These are phyloP conservation scores for Clarkia xantiana DNA, from an alignment of 345 rosid species.

Conservation along the genomic window DNA sequence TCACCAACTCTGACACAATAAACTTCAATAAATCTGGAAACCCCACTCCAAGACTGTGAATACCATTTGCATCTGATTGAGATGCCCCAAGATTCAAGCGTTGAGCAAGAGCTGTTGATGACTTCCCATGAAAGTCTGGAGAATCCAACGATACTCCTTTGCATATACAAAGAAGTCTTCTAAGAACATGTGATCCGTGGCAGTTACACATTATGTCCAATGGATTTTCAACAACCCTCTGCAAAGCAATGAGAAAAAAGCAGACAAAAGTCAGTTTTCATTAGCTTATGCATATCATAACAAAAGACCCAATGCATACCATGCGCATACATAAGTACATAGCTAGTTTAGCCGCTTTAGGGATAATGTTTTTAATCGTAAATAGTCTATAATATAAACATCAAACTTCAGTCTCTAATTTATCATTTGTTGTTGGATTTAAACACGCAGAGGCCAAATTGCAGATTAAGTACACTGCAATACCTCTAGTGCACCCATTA, in stretches of 20 bases:
- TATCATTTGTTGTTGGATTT: too few species aligned
- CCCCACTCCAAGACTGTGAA: slow-evolving; percentile 26
- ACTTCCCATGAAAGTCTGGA: slow-evolving; percentile 54
- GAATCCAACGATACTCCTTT: slow-evolving; percentile 72
- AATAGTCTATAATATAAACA: too few species aligned
- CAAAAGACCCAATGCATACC: too few species aligned
- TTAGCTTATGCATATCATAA: background rate
- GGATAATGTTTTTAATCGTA: too few species aligned
- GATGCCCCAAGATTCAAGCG: slow-evolving; percentile 52
- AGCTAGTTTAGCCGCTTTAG: too few species aligned
- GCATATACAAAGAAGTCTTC: slow-evolving; percentile 80
- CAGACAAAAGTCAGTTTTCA: slow-evolving; percentile 1
- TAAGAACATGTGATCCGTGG: slow-evolving; percentile 90
- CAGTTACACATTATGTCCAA: slow-evolving; percentile 63
- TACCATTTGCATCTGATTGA: slow-evolving; percentile 18
- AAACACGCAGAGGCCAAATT: too few species aligned
- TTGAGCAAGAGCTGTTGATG: slow-evolving; percentile 44
- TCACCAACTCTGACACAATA: slow-evolving; percentile 54
- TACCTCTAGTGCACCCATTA: too few species aligned
- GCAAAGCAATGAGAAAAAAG: slow-evolving; percentile 9
- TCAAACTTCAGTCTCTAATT: too few species aligned
- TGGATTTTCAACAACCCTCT: slow-evolving; percentile 52
- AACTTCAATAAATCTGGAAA: slow-evolving; percentile 49
- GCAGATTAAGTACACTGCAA: too few species aligned
- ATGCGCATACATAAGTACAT: too few species aligned